Percentiles rank a stretch among this genome's conserved stretches.
Evolutionary conservation across 257 asterid species (phyloP).

Genomic region (Thymus mandschuricus): DNA sequence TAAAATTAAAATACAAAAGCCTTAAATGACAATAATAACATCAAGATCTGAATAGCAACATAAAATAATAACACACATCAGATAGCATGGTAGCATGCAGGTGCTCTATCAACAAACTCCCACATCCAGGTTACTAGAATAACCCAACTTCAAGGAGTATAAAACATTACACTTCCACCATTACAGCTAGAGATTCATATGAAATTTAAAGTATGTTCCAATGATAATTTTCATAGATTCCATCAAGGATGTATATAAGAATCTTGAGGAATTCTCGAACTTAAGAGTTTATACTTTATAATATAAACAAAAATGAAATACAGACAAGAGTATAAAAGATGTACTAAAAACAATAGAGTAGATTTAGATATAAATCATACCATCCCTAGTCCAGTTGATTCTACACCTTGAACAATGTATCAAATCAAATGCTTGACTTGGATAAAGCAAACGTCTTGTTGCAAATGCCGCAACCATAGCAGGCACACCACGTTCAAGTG

Average conservation of each 20-base stretch:
- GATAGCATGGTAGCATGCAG: constrained; percentile 15
- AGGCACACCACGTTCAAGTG: constrained; percentile 97
- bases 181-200: constrained; percentile 1
- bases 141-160: neutral
- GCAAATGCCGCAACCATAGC: constrained; percentile 95
- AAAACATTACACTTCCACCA: constrained; percentile 6
- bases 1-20: neutral
- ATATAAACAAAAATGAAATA: neutral
- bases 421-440: constrained; percentile 95
- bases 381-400: constrained; percentile 98
- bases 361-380: constrained; percentile 44
- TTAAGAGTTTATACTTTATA: neutral
- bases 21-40: neutral
- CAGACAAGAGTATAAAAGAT: neutral
- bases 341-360: constrained; percentile 7
- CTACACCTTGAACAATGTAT: constrained; percentile 94
- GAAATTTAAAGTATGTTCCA: neutral
- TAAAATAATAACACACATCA: neutral
- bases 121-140: constrained; percentile 12
- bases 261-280: constrained; percentile 1
- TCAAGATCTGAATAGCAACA: constrained; percentile 15
- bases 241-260: neutral
- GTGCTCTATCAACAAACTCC: constrained; percentile 10
- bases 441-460: constrained; percentile 73
- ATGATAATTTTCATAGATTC: constrained; percentile 2